Evolutionary conservation across 108 stramenopile species (phyloP), one percentile per base, ranked within the genome.

Genomic region (Pinguiococcus pyrenoidosus): DNA sequence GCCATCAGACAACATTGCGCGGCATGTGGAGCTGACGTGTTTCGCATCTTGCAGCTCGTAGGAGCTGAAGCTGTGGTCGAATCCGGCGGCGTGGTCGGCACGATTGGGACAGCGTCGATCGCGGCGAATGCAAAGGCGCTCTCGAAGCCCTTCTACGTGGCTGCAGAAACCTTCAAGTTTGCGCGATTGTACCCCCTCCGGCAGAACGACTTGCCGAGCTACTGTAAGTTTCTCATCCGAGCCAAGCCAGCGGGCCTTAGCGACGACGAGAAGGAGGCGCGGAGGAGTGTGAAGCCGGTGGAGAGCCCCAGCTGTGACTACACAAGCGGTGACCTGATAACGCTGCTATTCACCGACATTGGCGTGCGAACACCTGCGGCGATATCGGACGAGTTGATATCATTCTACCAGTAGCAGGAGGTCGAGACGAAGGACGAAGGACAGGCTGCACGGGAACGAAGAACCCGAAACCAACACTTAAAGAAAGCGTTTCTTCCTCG

Each of bases 161-260:
- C 92, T 1, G 89, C 87, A 6, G 92, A 97, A 69, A 82, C 78
- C 49, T 97, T 89, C 64, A 97, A 97, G 51, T 97, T 97, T 69
- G 85, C 91, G 4, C 78, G 95, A 18, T 45, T 94, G 45, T 97
- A 82, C 60, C 95, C 95, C 5, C 57, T 97, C 50, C 78, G 74
- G 48, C 92, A 97, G 69, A 44, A 67, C 22, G 95, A 97, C 62
- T 59, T 90, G 2, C 82, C 85, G 4, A 54, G n/a, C n/a, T n/a
- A n/a, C n/a, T n/a, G n/a, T n/a, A n/a, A n/a, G n/a, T n/a, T n/a
- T n/a, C n/a, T n/a, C n/a, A n/a, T n/a, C n/a, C n/a, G n/a, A n/a
- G n/a, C n/a, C n/a, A n/a, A n/a, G n/a, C n/a, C n/a, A n/a, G n/a
- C n/a, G n/a, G n/a, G n/a, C n/a, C n/a, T n/a, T n/a, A n/a, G n/a